Evolutionary conservation across 345 rosid species (phyloP).

Genomic region (Syzygium aqueum): DNA sequence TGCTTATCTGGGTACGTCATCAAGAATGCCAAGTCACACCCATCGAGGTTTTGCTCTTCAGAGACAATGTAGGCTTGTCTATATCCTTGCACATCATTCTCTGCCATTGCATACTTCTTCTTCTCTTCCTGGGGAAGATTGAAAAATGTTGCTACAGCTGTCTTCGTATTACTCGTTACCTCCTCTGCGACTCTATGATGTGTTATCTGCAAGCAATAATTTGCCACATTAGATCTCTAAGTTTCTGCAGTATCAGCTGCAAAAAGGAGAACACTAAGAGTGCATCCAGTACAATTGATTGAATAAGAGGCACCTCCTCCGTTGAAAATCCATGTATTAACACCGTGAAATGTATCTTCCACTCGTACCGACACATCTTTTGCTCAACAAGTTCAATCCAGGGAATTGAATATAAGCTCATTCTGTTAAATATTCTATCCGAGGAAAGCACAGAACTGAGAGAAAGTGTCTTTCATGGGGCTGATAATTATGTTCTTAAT

Average conservation of each 20-base stretch:
- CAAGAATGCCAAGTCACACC: conserved; percentile 12
- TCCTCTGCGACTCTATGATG: conserved; percentile 8
- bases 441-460: not conserved
- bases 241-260: not conserved
- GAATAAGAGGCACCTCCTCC: not conserved
- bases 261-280: not conserved
- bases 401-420: not conserved
- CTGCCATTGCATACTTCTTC: conserved; percentile 7
- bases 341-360: not conserved
- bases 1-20: not conserved
- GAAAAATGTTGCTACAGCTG: conserved; percentile 9
- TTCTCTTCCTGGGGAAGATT: conserved; percentile 19
- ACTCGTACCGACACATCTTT: not conserved
- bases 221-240: not conserved
- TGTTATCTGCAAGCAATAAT: not conserved
- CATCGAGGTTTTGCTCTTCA: conserved; percentile 17
- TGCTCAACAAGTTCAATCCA: not conserved
- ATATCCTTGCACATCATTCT: conserved; percentile 10
- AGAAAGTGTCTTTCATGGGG: not conserved
- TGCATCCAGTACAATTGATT: not conserved
- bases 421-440: not conserved
- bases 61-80: conserved; percentile 19
- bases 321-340: not conserved
- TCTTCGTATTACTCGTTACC: conserved; percentile 3
- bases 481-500: not conserved